Conservation (phyloP, 75 land plant species). For the Pinus albicaulis region DNA sequence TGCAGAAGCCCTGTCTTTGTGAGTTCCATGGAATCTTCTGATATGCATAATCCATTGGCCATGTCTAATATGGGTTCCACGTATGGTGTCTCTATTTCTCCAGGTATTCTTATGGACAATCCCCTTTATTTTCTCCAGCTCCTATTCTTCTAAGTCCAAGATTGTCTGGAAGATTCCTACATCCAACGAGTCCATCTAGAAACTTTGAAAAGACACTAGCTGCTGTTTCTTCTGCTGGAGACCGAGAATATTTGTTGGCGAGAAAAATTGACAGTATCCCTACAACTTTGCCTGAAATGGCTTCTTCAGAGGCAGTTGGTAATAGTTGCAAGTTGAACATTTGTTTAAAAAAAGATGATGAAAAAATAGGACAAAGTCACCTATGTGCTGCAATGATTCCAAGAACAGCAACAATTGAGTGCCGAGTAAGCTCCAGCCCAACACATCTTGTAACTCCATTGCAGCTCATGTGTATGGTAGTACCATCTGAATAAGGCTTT, state of each 20-base stretch:
- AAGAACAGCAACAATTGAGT: slow-evolving; percentile 19
- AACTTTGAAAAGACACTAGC: slow-evolving; percentile 35
- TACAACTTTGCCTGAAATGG: slow-evolving; percentile 13
- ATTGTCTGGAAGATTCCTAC: slow-evolving; percentile 28
- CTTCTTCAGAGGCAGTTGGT: slow-evolving; percentile 11
- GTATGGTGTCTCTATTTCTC: slow-evolving; percentile 4
- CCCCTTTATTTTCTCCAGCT: slow-evolving; percentile 25
- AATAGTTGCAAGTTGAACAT: slow-evolving; percentile 13
- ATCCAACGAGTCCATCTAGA: slow-evolving; percentile 38
- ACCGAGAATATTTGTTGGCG: slow-evolving; percentile 18
- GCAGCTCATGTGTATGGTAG: slow-evolving; percentile 67
- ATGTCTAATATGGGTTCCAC: too few relatives aligned
- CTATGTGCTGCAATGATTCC: slow-evolving; percentile 9
- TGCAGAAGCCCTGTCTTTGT: slow-evolving; percentile 11
- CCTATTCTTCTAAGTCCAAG: slow-evolving; percentile 44
- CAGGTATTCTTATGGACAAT: slow-evolving; percentile 15
- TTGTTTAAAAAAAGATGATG: slow-evolving; percentile 24
- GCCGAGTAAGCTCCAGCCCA: slow-evolving; percentile 28
- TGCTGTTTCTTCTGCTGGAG: slow-evolving; percentile 13
- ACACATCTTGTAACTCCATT: slow-evolving; percentile 88
- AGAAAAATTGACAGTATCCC: slow-evolving; percentile 33
- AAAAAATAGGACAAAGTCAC: slow-evolving; percentile 22
- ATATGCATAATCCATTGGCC: slow-evolving; percentile 9
- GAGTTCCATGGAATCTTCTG: slow-evolving; percentile 13
- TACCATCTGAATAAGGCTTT: slow-evolving; percentile 25